Percentiles rank a stretch among this genome's conserved stretches.
Evolutionary conservation across 2,329 filamentous ascomycete species (phyloP).

Genomic region (Aspergillus tubingensis): DNA sequence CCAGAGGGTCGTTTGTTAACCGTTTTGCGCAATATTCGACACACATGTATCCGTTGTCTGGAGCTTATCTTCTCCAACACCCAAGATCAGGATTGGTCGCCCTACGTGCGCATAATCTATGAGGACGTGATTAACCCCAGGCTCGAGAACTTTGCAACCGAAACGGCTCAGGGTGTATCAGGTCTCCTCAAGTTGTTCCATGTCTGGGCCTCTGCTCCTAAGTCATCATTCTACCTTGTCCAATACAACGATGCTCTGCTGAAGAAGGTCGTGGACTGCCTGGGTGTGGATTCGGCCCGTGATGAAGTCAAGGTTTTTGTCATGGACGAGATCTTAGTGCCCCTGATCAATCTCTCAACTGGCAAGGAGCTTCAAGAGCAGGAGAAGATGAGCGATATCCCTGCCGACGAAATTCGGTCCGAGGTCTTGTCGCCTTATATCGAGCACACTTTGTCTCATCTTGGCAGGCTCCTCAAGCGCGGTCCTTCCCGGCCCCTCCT

Average conservation of each 20-base stretch:
- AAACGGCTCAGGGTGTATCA: constrained; percentile 88
- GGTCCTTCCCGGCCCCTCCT: constrained; percentile 72
- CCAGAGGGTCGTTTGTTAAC: constrained; percentile 35
- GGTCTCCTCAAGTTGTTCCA: constrained; percentile 77
- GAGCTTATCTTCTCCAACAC: constrained; percentile 75
- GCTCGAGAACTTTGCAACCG: constrained; percentile 73
- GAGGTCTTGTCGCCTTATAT: constrained; percentile 59
- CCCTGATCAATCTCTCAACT: constrained; percentile 63
- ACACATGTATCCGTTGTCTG: constrained; percentile 75
- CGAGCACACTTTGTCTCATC: constrained; percentile 61
- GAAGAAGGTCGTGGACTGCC: constrained; percentile 68
- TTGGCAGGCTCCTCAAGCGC: constrained; percentile 57
- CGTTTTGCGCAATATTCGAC: constrained; percentile 53
- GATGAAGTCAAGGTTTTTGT: constrained; percentile 84
- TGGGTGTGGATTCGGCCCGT: constrained; percentile 73
- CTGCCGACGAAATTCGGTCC: constrained; percentile 37
- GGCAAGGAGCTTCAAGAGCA: constrained; percentile 56
- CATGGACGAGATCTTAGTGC: constrained; percentile 70
- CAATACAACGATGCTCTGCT: constrained; percentile 63
- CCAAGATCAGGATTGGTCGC: constrained; percentile 68
- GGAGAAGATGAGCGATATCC: constrained; percentile 45
- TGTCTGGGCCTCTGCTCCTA: constrained; percentile 72
- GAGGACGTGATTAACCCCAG: constrained; percentile 74
- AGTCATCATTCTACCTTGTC: constrained; percentile 70
- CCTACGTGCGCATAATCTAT: constrained; percentile 71